These are phyloP conservation scores for Collybia sordida DNA, from an alignment of 768 basidiomycete species.

Conservation along the genomic window DNA sequence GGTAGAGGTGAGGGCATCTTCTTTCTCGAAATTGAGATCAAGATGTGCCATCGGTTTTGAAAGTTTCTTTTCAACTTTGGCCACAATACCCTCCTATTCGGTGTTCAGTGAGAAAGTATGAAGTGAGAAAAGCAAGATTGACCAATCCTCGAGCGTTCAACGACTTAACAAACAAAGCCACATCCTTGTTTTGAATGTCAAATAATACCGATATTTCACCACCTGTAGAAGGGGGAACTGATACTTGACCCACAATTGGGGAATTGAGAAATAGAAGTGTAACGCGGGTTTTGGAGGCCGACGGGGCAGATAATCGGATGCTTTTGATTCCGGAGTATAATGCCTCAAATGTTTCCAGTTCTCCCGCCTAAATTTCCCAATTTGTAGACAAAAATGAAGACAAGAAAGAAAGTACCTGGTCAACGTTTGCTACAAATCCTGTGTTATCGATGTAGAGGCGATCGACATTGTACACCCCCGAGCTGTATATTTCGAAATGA, in stretches of 20 bases:
- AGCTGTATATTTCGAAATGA: conserved; percentile 35
- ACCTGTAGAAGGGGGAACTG: conserved; percentile 15
- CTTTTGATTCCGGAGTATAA: conserved; percentile 33
- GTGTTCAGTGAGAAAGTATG: neutral
- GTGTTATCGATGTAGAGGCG: conserved; percentile 52
- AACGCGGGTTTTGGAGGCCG: conserved; percentile 25
- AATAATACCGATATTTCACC: conserved; percentile 33
- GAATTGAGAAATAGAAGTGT: conserved; percentile 29
- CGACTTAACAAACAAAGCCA: conserved; percentile 38
- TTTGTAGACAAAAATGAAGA: neutral
- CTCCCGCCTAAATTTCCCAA: conserved; percentile 30
- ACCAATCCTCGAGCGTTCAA: conserved; percentile 50
- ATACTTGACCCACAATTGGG: conserved; percentile 36
- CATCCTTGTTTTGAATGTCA: conserved; percentile 28
- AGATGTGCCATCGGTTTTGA: conserved; percentile 23
- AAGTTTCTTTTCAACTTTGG: conserved; percentile 14
- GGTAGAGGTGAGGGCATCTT: conserved; percentile 12
- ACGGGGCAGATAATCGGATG: conserved; percentile 22
- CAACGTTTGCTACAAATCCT: conserved; percentile 51
- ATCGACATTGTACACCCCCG: conserved; percentile 33
- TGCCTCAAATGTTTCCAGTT: conserved; percentile 51
- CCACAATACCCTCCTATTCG: conserved; percentile 9
- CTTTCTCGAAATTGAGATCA: conserved; percentile 16
- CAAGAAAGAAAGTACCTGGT: conserved; percentile 26
- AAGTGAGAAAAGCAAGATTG: conserved; percentile 8